phyloP scores from a whole-genome alignment of 2,329 filamentous ascomycete genomes.

The Sarocladium kiliense region DNA sequence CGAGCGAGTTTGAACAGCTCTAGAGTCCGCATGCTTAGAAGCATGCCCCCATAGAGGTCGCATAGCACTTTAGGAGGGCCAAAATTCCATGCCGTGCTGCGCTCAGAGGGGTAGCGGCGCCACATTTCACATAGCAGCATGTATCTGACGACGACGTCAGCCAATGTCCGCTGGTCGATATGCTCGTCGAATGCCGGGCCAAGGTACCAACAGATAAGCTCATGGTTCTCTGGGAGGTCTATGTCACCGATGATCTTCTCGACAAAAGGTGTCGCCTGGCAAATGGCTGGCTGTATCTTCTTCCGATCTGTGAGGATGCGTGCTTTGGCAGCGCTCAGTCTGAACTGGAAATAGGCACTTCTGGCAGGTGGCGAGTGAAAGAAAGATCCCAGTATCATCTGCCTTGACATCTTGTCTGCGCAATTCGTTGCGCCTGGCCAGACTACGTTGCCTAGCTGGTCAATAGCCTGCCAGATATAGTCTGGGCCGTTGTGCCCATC shows the following conservation, averaged over 20 bases:
- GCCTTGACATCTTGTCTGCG: neutral
- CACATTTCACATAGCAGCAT: slow-evolving; percentile 10
- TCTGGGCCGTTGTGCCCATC: neutral
- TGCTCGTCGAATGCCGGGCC: neutral
- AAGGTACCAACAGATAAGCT: neutral
- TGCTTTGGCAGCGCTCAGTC: neutral
- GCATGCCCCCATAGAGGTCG: slow-evolving; percentile 12
- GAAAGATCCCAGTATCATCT: slow-evolving; percentile 8
- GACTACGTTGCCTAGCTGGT: neutral
- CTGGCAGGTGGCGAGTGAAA: slow-evolving; percentile 8
- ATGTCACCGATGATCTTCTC: neutral
- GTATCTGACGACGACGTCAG: slow-evolving; percentile 8
- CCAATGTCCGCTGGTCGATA: neutral
- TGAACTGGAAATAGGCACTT: neutral
- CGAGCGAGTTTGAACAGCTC: neutral
- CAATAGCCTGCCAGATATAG: neutral
- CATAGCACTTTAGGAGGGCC: slow-evolving; percentile 2
- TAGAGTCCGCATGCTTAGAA: slow-evolving; percentile 19
- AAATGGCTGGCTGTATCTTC: neutral
- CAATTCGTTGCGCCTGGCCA: neutral
- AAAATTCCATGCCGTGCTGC: slow-evolving; percentile 9
- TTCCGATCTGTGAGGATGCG: neutral
- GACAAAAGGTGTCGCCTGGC: neutral
- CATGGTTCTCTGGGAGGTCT: neutral
- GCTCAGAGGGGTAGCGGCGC: slow-evolving; percentile 10